Percentiles rank a stretch among this genome's conserved stretches.
Conservation (phyloP, 2,329 filamentous ascomycete species). For the Claviceps africana region DNA sequence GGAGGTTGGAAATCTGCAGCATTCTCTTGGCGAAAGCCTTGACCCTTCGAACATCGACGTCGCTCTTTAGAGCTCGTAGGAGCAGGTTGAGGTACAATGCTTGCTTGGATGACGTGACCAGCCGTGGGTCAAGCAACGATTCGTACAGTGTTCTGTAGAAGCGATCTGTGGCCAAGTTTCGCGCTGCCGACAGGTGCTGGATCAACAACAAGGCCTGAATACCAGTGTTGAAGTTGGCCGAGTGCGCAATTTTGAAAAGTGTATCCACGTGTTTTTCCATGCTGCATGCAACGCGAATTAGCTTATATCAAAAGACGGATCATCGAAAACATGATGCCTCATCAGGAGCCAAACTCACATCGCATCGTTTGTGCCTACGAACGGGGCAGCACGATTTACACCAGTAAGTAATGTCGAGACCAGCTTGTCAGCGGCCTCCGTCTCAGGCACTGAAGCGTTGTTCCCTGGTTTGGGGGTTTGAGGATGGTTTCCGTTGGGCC, state of each 20-base stretch:
- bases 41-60: constrained; percentile 79
- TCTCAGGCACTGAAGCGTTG: constrained; percentile 42
- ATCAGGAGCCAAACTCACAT: constrained; percentile 34
- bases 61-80: constrained; percentile 75
- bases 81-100: constrained; percentile 87
- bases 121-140: constrained; percentile 77
- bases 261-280: constrained; percentile 86
- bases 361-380: constrained; percentile 66
- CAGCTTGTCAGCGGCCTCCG: constrained; percentile 64
- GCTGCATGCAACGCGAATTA: constrained; percentile 28
- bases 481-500: constrained; percentile 7
- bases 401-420: constrained; percentile 84
- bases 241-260: constrained; percentile 90
- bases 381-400: constrained; percentile 91
- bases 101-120: constrained; percentile 85
- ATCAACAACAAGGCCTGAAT: constrained; percentile 91
- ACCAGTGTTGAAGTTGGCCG: constrained; percentile 96
- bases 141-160: constrained; percentile 96
- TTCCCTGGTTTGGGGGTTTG: constrained; percentile 3
- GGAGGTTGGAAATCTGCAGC: constrained; percentile 72
- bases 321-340: neutral
- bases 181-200: constrained; percentile 73
- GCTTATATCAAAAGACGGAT: constrained; percentile 1
- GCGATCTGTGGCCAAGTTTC: constrained; percentile 70
- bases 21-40: constrained; percentile 94